Conservation (phyloP, 2,329 filamentous ascomycete genomes). For the Hypoxylon sp. region DNA sequence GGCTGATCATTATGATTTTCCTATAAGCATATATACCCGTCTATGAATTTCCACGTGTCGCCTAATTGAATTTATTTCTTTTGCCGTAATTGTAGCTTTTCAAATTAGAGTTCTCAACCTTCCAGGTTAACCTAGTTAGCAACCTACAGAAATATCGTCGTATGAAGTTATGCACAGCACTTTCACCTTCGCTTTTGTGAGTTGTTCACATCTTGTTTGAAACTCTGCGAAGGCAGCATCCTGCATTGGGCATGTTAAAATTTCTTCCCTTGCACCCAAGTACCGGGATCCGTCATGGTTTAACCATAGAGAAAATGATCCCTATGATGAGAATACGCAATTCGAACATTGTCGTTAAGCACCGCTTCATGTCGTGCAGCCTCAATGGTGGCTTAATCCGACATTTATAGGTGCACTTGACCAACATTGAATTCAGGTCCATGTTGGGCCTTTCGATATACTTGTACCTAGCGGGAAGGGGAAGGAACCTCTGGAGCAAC, state of each 20-base stretch:
- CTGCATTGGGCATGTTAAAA: neutral
- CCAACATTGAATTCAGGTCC: neutral
- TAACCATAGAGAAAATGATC: neutral
- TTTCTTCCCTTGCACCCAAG: slow-evolving; percentile 3
- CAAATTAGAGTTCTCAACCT: neutral
- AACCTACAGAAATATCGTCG: no score
- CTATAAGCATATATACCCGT: neutral
- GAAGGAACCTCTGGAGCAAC: slow-evolving; percentile 7
- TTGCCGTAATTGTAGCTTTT: neutral
- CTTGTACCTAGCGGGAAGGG: neutral
- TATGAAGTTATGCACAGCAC: neutral
- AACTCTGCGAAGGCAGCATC: neutral
- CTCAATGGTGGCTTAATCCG: slow-evolving; percentile 1
- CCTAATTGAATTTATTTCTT: neutral
- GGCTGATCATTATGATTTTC: no score
- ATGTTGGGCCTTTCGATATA: neutral
- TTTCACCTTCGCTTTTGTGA: neutral
- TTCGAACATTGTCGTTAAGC: neutral
- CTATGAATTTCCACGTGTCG: no score
- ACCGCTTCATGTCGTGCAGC: slow-evolving; percentile 5
- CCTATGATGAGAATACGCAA: neutral
- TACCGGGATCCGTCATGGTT: neutral
- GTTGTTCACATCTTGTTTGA: neutral
- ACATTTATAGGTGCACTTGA: slow-evolving; percentile 3
- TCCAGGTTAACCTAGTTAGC: no score